These are phyloP conservation scores for Leishmania braziliensis DNA, from an alignment of 208 protist genomes.

Conservation along the genomic window DNA sequence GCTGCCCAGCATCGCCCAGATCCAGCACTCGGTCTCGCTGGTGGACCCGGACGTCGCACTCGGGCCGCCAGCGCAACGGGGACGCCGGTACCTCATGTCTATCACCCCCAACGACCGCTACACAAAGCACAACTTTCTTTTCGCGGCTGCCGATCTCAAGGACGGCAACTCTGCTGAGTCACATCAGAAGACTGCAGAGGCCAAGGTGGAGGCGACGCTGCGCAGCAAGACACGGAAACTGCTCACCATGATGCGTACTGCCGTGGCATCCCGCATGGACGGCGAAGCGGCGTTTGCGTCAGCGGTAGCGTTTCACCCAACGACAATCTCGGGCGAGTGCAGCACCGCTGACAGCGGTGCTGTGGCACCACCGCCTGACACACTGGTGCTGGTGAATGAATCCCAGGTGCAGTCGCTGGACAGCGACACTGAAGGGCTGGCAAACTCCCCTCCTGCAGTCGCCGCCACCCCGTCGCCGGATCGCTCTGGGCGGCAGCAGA, in stretches of 20 bases:
- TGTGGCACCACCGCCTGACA: constrained; percentile 12
- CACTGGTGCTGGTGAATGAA: constrained; percentile 21
- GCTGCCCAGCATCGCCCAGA: constrained; percentile 68
- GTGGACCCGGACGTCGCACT: constrained; percentile 85
- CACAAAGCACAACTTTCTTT: constrained; percentile 78
- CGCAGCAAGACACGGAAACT: constrained; percentile 62
- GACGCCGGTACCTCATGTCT: constrained; percentile 66
- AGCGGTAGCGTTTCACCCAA: constrained; percentile 1
- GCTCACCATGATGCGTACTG: constrained; percentile 52
- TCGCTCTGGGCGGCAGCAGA: background rate
- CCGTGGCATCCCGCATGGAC: constrained; percentile 29
- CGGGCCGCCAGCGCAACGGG: constrained; percentile 68
- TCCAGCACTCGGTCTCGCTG: constrained; percentile 76
- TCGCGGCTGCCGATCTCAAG: constrained; percentile 63
- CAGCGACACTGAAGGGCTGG: background rate
- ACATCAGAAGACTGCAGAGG: constrained; percentile 33
- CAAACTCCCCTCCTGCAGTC: constrained; percentile 1
- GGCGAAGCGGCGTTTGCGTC: background rate
- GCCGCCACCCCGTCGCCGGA: constrained; percentile 12
- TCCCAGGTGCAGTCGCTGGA: constrained; percentile 19
- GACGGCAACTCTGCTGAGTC: constrained; percentile 43
- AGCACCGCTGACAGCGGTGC: background rate
- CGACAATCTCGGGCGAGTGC: constrained; percentile 9
- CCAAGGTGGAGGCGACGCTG: constrained; percentile 25
- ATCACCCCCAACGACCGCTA: constrained; percentile 77